Base-by-base conservation (phyloP, 495 filamentous ascomycete genomes). In the Penicillium canescens region DNA sequence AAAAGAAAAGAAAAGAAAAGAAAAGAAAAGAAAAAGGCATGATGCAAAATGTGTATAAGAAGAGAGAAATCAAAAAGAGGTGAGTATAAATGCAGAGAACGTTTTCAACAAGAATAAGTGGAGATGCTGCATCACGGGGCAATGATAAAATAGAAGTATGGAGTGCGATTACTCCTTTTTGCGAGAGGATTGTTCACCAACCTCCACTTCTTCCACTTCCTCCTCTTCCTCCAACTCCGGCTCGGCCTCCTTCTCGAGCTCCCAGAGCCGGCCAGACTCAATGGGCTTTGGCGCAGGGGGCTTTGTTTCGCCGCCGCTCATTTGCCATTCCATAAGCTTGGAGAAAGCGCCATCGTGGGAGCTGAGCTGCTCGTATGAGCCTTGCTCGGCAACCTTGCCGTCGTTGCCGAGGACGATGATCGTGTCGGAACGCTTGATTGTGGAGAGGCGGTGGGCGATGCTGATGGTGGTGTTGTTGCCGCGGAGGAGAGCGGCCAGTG, bases 271-370 rank as follows among this genome's bases (percentile, higher is more conserved):
- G 20, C 74, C 73, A 24, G 67, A 48, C 8, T 68, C 57, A 28
- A 47, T 49, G 6, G 65, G 43, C 37, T 59, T 61, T 26, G 64
- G 46, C 8, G 66, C 60, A n/a, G 72, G 55, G 18, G 65, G 58
- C 0, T 52, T 23, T 2, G 72, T 69, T 36, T 95, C 91, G 9
- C 87, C 86, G 12, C 92, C 95, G 57, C 82, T 93, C 82, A 98
- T 88, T 73, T 98, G 94, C 95, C 95, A 98, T 68, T 98, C 92
- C 94, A 98, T 98, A 43, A 98, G 77, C 72, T 89, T 90, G 26
- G 84, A 92, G 66, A 98, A 98, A 6, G 92, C 89, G 36, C 92
- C 93, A 21, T 87, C 73, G 35, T 88, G 84, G 16, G 77, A 71
- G 58, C 85, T 88, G 23, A 98, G 78, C 51, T 91, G 83, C 12